Evolutionary conservation across 1,139 yeast species (phyloP).

Genomic region (Insectozyma bohioensis): DNA sequence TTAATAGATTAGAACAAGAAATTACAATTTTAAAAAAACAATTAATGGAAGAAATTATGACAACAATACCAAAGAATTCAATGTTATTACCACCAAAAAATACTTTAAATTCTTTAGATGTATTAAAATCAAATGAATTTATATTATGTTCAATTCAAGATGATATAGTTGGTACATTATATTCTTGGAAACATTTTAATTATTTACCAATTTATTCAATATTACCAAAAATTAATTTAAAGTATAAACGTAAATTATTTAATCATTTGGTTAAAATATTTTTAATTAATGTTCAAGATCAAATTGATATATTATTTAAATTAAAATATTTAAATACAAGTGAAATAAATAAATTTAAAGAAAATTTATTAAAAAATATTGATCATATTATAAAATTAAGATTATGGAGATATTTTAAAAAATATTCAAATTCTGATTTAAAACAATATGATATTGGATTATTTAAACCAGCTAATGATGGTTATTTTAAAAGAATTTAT

Average conservation of each 20-base stretch:
- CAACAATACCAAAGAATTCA: constrained; percentile 15
- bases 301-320: constrained; percentile 36
- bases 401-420: constrained; percentile 21
- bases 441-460: constrained; percentile 25
- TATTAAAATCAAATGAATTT: constrained; percentile 23
- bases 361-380: constrained; percentile 25
- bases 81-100: constrained; percentile 1
- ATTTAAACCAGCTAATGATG: constrained; percentile 27
- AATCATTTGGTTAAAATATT: constrained; percentile 40
- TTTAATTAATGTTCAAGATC: constrained; percentile 39
- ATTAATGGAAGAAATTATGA: constrained; percentile 34
- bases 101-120: no score
- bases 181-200: constrained; percentile 10
- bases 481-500: constrained; percentile 32
- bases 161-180: constrained; percentile 6
- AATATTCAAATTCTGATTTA: constrained; percentile 1
- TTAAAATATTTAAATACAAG: constrained; percentile 35
- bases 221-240: constrained; percentile 5
- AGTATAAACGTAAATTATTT: constrained; percentile 21
- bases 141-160: constrained; percentile 26
- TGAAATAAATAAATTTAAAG: constrained; percentile 27
- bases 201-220: constrained; percentile 10
- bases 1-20: constrained; percentile 31
- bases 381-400: constrained; percentile 27
- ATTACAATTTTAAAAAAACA: constrained; percentile 29